phyloP scores from a whole-genome alignment of 1,284 basidiomycete species.

The Pseudozyma flocculosa region DNA sequence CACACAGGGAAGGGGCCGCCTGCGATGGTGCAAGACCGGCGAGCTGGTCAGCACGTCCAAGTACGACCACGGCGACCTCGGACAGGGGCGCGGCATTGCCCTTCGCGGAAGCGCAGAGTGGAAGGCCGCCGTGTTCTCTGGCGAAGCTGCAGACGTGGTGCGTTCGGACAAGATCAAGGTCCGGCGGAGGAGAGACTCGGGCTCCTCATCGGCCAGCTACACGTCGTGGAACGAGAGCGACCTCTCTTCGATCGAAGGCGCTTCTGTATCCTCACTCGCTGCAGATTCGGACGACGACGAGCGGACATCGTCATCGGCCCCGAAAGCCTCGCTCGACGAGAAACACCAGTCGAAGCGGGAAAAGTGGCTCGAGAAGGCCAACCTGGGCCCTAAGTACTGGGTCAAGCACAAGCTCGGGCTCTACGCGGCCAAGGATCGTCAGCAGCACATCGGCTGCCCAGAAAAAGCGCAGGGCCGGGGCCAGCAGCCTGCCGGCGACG shows the following conservation, averaged over 20 bases:
- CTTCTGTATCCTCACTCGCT: not conserved
- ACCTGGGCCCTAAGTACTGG: conserved; percentile 32
- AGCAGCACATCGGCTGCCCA: conserved; percentile 19
- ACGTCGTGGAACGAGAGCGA: conserved; percentile 4
- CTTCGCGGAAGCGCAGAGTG: conserved; percentile 22
- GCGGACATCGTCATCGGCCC: no score
- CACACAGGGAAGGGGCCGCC: conserved; percentile 60
- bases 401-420: conserved; percentile 30
- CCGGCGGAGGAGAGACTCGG: conserved; percentile 4
- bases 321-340: conserved; percentile 6
- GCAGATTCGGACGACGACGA: no score
- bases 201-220: conserved; percentile 16
- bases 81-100: conserved; percentile 49
- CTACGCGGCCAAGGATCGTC: conserved; percentile 20
- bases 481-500: not conserved
- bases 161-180: conserved; percentile 39
- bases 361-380: conserved; percentile 23
- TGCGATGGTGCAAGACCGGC: conserved; percentile 70
- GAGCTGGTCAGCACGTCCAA: conserved; percentile 61
- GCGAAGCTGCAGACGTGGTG: conserved; percentile 22
- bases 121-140: conserved; percentile 19
- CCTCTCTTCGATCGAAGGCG: conserved; percentile 5
- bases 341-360: conserved; percentile 30
- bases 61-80: conserved; percentile 41
- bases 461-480: not conserved